Evolutionary conservation across 1,139 yeast genomes (phyloP).

Genomic region (Yarrowia galli): DNA sequence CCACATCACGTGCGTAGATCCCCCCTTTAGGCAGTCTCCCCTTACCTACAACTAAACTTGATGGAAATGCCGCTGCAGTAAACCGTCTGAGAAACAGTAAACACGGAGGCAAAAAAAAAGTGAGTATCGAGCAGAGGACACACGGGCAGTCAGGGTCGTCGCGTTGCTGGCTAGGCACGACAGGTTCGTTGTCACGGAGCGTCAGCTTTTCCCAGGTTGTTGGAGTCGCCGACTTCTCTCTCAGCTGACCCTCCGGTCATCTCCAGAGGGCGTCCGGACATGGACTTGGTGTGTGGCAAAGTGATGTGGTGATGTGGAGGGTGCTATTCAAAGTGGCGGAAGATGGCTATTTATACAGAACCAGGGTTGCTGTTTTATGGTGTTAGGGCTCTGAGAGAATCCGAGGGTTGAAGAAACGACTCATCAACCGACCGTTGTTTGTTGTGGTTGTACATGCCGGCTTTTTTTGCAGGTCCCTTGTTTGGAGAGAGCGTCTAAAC

Average conservation of each 20-base stretch:
- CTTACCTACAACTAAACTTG: slow-evolving; percentile 18
- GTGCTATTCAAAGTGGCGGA: not conserved
- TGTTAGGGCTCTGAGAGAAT: no score
- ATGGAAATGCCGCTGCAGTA: slow-evolving; percentile 35
- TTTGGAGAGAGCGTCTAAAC: no score
- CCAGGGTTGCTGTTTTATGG: no score
- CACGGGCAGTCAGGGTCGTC: not conserved
- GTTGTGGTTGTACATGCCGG: no score
- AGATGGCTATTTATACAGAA: not conserved
- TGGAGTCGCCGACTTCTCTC: not conserved
- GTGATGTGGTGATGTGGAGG: not conserved
- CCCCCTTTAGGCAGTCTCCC: slow-evolving; percentile 12
- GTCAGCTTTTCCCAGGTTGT: not conserved
- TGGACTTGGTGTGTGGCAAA: not conserved
- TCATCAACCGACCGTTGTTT: no score
- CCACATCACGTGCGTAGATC: slow-evolving; percentile 36
- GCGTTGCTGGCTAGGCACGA: not conserved
- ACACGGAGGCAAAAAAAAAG: slow-evolving; percentile 36
- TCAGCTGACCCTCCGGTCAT: slow-evolving; percentile 16
- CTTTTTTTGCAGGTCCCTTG: no score
- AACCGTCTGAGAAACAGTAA: slow-evolving; percentile 26
- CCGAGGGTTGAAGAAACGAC: no score
- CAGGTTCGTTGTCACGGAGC: not conserved
- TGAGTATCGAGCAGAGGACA: slow-evolving; percentile 10
- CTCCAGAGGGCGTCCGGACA: not conserved